These are phyloP conservation scores for Ciborinia camelliae DNA, from an alignment of 2,329 filamentous ascomycete genomes.

Conservation along the genomic window DNA sequence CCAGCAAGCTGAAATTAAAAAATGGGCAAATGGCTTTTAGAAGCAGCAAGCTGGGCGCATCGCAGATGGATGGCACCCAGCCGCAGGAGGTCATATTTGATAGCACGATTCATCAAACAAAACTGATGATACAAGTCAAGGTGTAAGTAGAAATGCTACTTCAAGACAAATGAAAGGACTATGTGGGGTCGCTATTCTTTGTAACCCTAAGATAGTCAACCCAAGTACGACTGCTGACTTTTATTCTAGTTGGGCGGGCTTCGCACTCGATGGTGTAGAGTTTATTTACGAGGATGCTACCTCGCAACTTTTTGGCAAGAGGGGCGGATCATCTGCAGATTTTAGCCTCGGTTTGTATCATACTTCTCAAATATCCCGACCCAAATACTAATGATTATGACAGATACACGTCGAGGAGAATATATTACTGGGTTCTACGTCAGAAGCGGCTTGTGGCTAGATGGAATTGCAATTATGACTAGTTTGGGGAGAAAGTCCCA, in stretches of 20 bases:
- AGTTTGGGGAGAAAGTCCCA: slow-evolving; percentile 82
- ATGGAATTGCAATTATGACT: slow-evolving; percentile 86
- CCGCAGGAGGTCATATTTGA: slow-evolving; percentile 72
- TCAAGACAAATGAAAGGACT: neutral
- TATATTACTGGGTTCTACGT: slow-evolving; percentile 83
- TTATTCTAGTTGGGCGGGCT: slow-evolving; percentile 43
- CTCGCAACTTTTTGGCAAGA: slow-evolving; percentile 81
- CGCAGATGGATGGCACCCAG: slow-evolving; percentile 66
- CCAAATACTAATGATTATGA: slow-evolving; percentile 10
- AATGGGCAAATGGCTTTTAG: slow-evolving; percentile 72
- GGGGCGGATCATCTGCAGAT: slow-evolving; percentile 64
- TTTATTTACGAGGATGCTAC: slow-evolving; percentile 89
- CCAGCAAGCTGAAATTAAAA: slow-evolving; percentile 69
- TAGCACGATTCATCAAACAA: slow-evolving; percentile 62
- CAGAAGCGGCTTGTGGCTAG: slow-evolving; percentile 76
- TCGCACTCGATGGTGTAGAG: slow-evolving; percentile 79
- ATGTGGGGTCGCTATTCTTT: neutral
- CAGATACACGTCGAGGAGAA: slow-evolving; percentile 81
- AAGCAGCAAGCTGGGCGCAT: slow-evolving; percentile 70
- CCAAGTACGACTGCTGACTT: neutral
- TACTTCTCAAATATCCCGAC: neutral
- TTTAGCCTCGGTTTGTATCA: slow-evolving; percentile 69
- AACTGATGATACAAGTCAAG: slow-evolving; percentile 70
- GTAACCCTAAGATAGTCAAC: neutral
- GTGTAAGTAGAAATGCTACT: slow-evolving; percentile 57